Evolutionary conservation across 108 stramenopile species (phyloP).

Genomic region (Conticribra guillardii): DNA sequence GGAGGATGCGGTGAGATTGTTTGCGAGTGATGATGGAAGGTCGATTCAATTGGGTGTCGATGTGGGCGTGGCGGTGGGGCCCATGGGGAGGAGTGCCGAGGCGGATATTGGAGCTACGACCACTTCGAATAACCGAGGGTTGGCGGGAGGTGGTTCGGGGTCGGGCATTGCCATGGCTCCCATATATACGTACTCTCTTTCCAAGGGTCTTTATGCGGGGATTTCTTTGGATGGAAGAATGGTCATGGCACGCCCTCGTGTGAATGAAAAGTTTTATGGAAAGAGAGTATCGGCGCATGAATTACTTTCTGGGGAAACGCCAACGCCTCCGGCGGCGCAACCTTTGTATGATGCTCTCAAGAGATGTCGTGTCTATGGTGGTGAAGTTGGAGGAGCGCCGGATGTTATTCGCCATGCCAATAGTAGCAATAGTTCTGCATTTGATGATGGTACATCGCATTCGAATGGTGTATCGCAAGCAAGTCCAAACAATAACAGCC

Average conservation of each 20-base stretch:
- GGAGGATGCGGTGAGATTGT: slow-evolving; percentile 77
- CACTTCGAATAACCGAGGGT: slow-evolving; percentile 17
- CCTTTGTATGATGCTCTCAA: slow-evolving; percentile 88
- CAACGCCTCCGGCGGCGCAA: slow-evolving; percentile 85
- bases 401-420: not conserved
- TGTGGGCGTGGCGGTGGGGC: slow-evolving; percentile 93
- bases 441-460: not conserved
- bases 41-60: slow-evolving; percentile 94
- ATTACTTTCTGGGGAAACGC: slow-evolving; percentile 70
- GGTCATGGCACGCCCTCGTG: slow-evolving; percentile 81
- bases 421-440: too few relatives aligned
- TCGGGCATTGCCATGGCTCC: slow-evolving; percentile 64
- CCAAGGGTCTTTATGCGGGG: slow-evolving; percentile 95
- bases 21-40: slow-evolving; percentile 63
- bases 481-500: too few relatives aligned
- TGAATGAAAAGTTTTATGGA: slow-evolving; percentile 98
- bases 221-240: slow-evolving; percentile 92
- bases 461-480: not conserved
- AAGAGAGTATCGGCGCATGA: slow-evolving; percentile 61
- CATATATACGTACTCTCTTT: slow-evolving; percentile 92
- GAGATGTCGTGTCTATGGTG: slow-evolving; percentile 82
- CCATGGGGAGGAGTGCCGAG: slow-evolving; percentile 89
- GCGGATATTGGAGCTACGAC: slow-evolving; percentile 81
- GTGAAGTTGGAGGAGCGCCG: slow-evolving; percentile 4
- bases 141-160: slow-evolving; percentile 18